These are phyloP conservation scores for Fomitopsis betulina DNA, from an alignment of 1,284 basidiomycete species.

Conservation along the genomic window DNA sequence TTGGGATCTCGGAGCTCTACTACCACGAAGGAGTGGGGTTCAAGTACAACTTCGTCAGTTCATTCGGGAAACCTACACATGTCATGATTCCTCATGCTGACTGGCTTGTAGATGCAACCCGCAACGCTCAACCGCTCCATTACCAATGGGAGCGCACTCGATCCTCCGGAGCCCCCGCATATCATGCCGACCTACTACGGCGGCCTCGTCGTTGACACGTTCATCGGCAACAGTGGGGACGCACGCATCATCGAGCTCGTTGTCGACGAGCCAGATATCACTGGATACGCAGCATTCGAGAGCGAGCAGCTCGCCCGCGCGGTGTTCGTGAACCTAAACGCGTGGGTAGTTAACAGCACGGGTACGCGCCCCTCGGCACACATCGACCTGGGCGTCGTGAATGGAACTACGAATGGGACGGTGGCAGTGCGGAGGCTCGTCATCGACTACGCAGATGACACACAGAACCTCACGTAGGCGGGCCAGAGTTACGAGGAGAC, in stretches of 20 bases:
- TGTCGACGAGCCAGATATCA: constrained; percentile 43
- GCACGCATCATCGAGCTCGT: constrained; percentile 49
- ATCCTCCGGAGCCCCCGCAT: constrained; percentile 44
- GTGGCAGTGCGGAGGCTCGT: constrained; percentile 11
- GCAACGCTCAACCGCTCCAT: constrained; percentile 47
- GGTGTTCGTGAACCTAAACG: constrained; percentile 53
- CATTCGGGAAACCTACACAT: not conserved
- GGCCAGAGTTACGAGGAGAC: constrained; percentile 61
- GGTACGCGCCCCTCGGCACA: constrained; percentile 37
- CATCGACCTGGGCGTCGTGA: constrained; percentile 37
- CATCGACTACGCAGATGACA: constrained; percentile 51
- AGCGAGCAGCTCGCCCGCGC: constrained; percentile 38
- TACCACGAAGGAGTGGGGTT: constrained; percentile 42
- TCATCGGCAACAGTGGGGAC: constrained; percentile 33
- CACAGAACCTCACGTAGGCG: constrained; percentile 53
- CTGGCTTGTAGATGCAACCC: constrained; percentile 44
- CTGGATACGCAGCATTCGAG: constrained; percentile 64
- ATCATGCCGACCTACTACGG: constrained; percentile 61
- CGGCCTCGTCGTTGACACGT: constrained; percentile 44
- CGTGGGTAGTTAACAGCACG: constrained; percentile 38
- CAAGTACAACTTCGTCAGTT: constrained; percentile 39
- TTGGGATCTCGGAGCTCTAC: constrained; percentile 32
- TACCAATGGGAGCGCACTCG: constrained; percentile 42
- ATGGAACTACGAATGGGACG: constrained; percentile 10
- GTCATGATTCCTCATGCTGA: not conserved